These are phyloP conservation scores for Rhizomucor miehei DNA, from an alignment of 371 early-diverging fungal species.

Conservation along the genomic window DNA sequence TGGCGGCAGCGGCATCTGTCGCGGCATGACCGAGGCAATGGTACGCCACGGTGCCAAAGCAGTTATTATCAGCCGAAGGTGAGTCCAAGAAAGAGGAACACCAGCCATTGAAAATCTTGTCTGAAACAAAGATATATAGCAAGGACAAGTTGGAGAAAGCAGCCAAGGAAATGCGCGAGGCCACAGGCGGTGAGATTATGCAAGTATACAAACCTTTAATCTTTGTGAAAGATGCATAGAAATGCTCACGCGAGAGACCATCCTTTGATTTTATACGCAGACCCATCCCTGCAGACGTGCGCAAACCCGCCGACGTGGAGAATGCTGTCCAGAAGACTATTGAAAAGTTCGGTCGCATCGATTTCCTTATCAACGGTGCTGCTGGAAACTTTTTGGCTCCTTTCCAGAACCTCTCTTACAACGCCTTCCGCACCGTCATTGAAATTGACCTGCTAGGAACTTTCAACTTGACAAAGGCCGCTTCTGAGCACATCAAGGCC, in stretches of 20 bases:
- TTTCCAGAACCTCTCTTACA: slow-evolving; percentile 63
- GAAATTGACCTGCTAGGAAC: slow-evolving; percentile 55
- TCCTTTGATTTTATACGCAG: slow-evolving; percentile 18
- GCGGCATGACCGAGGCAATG: slow-evolving; percentile 78
- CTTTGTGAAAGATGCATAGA: not conserved
- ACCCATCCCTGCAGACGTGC: slow-evolving; percentile 60
- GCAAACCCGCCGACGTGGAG: slow-evolving; percentile 61
- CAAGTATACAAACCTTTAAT: slow-evolving; percentile 14
- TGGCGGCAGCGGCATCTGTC: slow-evolving; percentile 74
- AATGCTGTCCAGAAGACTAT: slow-evolving; percentile 60
- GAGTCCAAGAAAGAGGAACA: slow-evolving; percentile 7
- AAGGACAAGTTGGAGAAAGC: slow-evolving; percentile 63
- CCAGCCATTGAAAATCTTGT: too few species aligned
- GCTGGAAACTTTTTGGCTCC: slow-evolving; percentile 83
- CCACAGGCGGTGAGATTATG: slow-evolving; percentile 56
- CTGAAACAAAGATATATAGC: too few species aligned
- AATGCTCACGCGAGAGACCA: not conserved
- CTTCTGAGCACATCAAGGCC: slow-evolving; percentile 66
- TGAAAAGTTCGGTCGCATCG: slow-evolving; percentile 70
- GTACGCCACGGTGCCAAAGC: slow-evolving; percentile 74
- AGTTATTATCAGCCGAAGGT: slow-evolving; percentile 65
- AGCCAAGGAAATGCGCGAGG: slow-evolving; percentile 61
- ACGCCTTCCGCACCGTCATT: slow-evolving; percentile 72
- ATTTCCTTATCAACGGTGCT: slow-evolving; percentile 60
- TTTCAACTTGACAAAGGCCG: slow-evolving; percentile 78